Evolutionary conservation across 2,329 filamentous ascomycete species (phyloP).

Genomic region (Cytospora paraplurivora): DNA sequence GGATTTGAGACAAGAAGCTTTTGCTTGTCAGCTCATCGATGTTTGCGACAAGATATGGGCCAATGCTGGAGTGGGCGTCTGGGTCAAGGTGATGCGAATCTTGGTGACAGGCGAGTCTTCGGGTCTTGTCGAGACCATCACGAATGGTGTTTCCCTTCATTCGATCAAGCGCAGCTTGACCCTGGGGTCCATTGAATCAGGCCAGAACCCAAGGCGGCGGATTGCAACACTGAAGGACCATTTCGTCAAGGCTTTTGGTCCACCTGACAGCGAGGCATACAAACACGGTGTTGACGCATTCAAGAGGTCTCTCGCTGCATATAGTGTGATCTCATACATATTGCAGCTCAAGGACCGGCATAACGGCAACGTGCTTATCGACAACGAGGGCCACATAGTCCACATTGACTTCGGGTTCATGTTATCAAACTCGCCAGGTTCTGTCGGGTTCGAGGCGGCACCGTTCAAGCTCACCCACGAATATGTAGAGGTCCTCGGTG

Average conservation of each 20-base stretch:
- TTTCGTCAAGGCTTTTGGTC: constrained; percentile 77
- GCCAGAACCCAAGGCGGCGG: constrained; percentile 71
- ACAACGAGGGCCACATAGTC: constrained; percentile 83
- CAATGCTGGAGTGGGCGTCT: constrained; percentile 74
- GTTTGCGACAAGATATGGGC: constrained; percentile 83
- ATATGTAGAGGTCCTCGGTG: constrained; percentile 81
- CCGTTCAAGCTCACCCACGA: constrained; percentile 83
- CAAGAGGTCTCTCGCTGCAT: constrained; percentile 78
- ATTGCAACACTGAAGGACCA: constrained; percentile 82
- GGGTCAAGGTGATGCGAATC: constrained; percentile 87
- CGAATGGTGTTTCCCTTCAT: constrained; percentile 84
- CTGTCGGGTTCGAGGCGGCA: constrained; percentile 82
- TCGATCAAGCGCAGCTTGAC: constrained; percentile 82
- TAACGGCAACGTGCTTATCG: constrained; percentile 84
- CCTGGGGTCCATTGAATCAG: constrained; percentile 71
- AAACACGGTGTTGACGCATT: constrained; percentile 75
- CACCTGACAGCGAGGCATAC: constrained; percentile 68
- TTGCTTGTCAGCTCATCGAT: constrained; percentile 81
- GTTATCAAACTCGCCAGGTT: constrained; percentile 82
- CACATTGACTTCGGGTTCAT: constrained; percentile 92
- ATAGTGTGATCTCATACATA: constrained; percentile 82
- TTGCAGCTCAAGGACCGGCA: constrained; percentile 84
- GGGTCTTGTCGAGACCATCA: constrained; percentile 84
- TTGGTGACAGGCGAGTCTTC: constrained; percentile 83
- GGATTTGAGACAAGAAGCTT: constrained; percentile 81